Conservation (phyloP, 2,329 filamentous ascomycete species). For the Pseudogymnoascus sp. region DNA sequence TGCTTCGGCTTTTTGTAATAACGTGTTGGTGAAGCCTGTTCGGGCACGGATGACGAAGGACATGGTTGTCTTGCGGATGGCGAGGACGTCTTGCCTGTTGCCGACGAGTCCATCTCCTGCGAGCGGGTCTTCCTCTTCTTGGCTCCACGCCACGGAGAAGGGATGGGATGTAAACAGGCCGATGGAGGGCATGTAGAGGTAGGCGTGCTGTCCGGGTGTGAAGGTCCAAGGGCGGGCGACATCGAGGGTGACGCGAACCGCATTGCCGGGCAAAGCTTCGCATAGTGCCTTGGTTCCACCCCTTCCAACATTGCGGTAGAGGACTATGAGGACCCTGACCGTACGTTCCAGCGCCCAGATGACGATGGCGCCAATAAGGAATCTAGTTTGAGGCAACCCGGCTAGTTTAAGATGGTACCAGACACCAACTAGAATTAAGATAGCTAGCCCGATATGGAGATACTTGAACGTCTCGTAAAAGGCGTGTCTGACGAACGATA, state of each 20-base stretch:
- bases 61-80: conserved; percentile 56
- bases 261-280: conserved; percentile 69
- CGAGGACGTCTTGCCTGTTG: conserved; percentile 50
- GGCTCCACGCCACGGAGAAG: conserved; percentile 72
- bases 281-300: conserved; percentile 63
- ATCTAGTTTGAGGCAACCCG: conserved; percentile 47
- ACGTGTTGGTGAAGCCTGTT: conserved; percentile 63
- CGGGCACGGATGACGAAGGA: conserved; percentile 67
- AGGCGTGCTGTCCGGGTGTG: conserved; percentile 69
- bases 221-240: conserved; percentile 73
- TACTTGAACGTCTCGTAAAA: conserved; percentile 75
- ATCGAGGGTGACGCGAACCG: conserved; percentile 63
- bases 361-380: conserved; percentile 54
- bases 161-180: conserved; percentile 70
- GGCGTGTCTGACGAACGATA: conserved; percentile 64
- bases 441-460: conserved; percentile 59
- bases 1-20: conserved; percentile 62
- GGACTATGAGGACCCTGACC: conserved; percentile 50
- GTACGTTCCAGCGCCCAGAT: conserved; percentile 61
- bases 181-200: conserved; percentile 67
- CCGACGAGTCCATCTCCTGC: conserved; percentile 49
- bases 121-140: conserved; percentile 49
- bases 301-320: conserved; percentile 59
- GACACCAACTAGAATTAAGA: conserved; percentile 52
- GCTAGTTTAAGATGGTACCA: conserved; percentile 59